Evolutionary conservation across 2,329 filamentous ascomycete species (phyloP).

Genomic region (Harringtonia lauricola): DNA sequence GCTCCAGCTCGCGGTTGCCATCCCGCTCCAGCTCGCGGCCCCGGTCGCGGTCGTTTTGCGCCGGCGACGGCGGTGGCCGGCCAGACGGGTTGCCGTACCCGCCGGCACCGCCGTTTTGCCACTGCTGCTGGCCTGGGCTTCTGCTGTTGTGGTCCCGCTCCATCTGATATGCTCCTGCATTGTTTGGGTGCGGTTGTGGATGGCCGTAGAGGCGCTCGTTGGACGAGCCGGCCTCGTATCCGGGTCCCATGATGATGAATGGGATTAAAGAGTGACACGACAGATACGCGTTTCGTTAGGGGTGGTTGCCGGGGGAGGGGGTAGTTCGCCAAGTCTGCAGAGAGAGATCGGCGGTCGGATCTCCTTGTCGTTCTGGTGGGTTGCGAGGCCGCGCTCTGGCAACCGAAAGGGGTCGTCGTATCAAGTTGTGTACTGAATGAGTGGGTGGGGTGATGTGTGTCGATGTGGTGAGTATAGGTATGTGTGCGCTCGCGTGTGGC

Average conservation of each 20-base stretch:
- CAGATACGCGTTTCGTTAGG: too few relatives aligned
- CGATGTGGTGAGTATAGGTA: too few relatives aligned
- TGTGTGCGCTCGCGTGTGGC: too few relatives aligned
- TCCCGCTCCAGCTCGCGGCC: slow-evolving; percentile 19
- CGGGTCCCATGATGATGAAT: slow-evolving; percentile 28
- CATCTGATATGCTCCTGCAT: slow-evolving; percentile 13
- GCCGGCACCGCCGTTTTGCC: slow-evolving; percentile 11
- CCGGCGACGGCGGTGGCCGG: slow-evolving; percentile 24
- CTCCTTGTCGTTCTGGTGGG: too few relatives aligned
- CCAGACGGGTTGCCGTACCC: slow-evolving; percentile 12
- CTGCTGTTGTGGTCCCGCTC: slow-evolving; percentile 14
- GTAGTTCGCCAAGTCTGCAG: too few relatives aligned
- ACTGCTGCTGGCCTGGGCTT: slow-evolving; percentile 9
- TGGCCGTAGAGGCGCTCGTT: slow-evolving; percentile 24
- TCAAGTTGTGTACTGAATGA: too few relatives aligned
- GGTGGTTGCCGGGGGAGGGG: too few relatives aligned
- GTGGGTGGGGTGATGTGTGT: too few relatives aligned
- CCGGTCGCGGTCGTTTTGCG: slow-evolving; percentile 21
- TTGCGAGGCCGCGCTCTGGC: too few relatives aligned
- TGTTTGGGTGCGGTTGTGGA: slow-evolving; percentile 3
- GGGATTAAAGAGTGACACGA: neutral
- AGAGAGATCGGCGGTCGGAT: too few relatives aligned
- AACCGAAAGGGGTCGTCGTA: too few relatives aligned
- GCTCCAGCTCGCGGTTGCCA: slow-evolving; percentile 13
- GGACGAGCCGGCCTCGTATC: slow-evolving; percentile 31